These are phyloP conservation scores for Ophiostoma ulmi DNA, from an alignment of 2,329 filamentous ascomycete genomes.

Conservation along the genomic window DNA sequence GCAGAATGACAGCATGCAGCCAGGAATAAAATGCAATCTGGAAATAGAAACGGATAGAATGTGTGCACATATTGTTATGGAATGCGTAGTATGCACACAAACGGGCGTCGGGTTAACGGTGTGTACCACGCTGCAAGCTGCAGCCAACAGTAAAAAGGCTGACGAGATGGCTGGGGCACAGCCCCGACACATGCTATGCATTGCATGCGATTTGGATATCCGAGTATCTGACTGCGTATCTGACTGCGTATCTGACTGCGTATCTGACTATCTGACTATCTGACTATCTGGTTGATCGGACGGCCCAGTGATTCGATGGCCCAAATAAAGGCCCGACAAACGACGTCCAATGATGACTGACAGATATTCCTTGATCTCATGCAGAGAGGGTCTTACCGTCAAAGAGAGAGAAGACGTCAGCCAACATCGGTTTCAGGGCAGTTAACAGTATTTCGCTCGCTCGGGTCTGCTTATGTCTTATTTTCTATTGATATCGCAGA, in stretches of 20 bases:
- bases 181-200: not conserved
- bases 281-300: not conserved
- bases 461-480: too few species aligned
- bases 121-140: not conserved
- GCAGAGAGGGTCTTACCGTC: too few species aligned
- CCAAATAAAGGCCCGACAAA: not conserved
- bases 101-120: not conserved
- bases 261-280: not conserved
- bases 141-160: not conserved
- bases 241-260: not conserved
- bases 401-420: too few species aligned
- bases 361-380: not conserved
- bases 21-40: not conserved
- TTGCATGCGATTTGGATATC: not conserved
- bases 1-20: slow-evolving; percentile 13
- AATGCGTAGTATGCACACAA: not conserved
- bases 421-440: too few species aligned
- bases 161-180: not conserved
- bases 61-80: not conserved
- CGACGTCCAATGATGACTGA: not conserved
- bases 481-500: not conserved
- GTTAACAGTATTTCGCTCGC: too few species aligned
- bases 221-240: not conserved
- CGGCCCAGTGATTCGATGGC: slow-evolving; percentile 7
- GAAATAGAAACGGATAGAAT: not conserved